Percentiles rank a stretch among this genome's conserved stretches.
phyloP scores from a whole-genome alignment of 2,329 filamentous ascomycete genomes.

The Pestalotiopsis sp. region DNA sequence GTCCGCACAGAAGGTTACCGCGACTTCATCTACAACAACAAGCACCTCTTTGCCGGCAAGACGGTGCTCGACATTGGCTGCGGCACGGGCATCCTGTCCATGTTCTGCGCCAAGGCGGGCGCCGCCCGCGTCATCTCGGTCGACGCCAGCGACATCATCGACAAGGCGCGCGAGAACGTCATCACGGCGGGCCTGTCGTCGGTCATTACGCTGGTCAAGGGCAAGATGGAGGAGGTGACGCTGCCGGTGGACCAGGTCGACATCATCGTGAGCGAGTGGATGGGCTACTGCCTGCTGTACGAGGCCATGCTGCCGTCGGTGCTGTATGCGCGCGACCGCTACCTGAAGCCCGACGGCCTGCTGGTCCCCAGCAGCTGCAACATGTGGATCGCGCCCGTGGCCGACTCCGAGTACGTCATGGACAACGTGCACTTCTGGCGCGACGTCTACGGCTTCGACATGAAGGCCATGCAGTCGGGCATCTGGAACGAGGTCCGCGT shows the following conservation, averaged over 20 bases:
- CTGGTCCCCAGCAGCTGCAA: conserved; percentile 86
- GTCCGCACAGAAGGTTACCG: conserved; percentile 89
- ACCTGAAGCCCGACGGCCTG: conserved; percentile 76
- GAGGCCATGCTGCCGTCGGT: conserved; percentile 96
- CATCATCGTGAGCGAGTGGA: conserved; percentile 96
- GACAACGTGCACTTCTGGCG: conserved; percentile 86
- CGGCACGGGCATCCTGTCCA: conserved; percentile 82
- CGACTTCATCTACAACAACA: conserved; percentile 93
- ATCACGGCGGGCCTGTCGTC: conserved; percentile 75
- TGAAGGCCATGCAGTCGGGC: conserved; percentile 83
- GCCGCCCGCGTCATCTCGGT: conserved; percentile 86
- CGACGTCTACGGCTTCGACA: conserved; percentile 92
- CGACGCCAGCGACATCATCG: conserved; percentile 87
- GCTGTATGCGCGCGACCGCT: conserved; percentile 82
- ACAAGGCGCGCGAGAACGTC: conserved; percentile 82
- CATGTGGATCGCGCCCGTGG: conserved; percentile 78
- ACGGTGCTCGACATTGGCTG: conserved; percentile 90
- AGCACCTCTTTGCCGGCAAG: conserved; percentile 82
- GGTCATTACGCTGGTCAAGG: conserved; percentile 76
- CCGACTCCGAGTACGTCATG: conserved; percentile 73
- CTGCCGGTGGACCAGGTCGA: conserved; percentile 81
- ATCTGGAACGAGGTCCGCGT: conserved; percentile 83
- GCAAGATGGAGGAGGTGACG: conserved; percentile 83
- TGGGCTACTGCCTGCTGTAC: conserved; percentile 92
- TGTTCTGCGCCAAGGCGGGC: conserved; percentile 92